Percentiles rank a stretch among this genome's conserved stretches.
Evolutionary conservation across 2,329 filamentous ascomycete species (phyloP).

Genomic region (Sporothrix brasiliensis): DNA sequence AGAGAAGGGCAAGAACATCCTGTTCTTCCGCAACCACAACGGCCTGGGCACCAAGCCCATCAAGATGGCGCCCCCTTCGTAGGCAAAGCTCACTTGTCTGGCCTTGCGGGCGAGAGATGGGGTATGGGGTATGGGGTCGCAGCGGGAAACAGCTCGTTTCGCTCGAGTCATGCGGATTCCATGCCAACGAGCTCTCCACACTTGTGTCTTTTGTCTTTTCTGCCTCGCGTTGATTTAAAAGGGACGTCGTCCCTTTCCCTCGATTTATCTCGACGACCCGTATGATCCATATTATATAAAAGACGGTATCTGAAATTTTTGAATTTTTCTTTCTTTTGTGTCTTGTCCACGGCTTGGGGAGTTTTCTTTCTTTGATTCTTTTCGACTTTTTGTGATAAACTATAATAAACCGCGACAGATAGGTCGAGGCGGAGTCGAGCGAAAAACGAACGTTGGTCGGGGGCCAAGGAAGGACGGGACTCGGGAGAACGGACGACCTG

Average conservation of each 20-base stretch:
- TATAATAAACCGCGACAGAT: conserved; percentile 18
- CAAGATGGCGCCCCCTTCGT: conserved; percentile 32
- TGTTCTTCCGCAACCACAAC: conserved; percentile 96
- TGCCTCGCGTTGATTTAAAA: neutral
- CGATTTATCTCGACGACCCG: conserved; percentile 12
- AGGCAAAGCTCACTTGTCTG: too few relatives aligned
- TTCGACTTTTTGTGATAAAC: neutral
- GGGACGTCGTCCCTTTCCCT: neutral
- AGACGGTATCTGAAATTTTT: conserved; percentile 6
- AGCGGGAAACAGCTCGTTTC: neutral
- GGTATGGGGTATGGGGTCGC: neutral
- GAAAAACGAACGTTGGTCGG: neutral
- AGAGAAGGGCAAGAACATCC: conserved; percentile 78
- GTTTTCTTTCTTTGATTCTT: neutral
- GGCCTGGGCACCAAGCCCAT: conserved; percentile 67
- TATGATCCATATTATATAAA: conserved; percentile 24
- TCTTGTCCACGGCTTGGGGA: neutral
- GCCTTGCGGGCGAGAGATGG: too few relatives aligned
- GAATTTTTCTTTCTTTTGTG: neutral
- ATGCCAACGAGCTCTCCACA: neutral
- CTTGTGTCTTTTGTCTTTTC: neutral
- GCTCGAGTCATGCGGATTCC: neutral
- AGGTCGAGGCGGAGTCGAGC: neutral
- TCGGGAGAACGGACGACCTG: neutral
- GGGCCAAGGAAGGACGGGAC: neutral